Base-by-base conservation (phyloP, 2,329 filamentous ascomycete genomes). In the Gliomastix tumulicola region DNA sequence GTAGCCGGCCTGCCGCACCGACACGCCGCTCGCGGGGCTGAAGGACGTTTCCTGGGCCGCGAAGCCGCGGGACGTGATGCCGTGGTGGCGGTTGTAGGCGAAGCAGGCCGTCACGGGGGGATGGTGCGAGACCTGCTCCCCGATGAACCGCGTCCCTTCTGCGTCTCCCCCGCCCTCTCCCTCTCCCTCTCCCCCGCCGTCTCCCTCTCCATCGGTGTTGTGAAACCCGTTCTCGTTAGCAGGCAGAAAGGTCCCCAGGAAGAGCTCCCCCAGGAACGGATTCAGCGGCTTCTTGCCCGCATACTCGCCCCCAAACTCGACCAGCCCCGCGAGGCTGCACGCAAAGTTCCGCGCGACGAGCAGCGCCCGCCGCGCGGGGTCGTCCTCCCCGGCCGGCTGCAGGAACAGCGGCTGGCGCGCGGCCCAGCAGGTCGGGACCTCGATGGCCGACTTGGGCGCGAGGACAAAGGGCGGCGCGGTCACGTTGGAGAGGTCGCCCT, bases 271-370 rank as follows among this genome's bases (percentile, higher is more conserved):
- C 0, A 74, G 54, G 35, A 74, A 73, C 7, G 69, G 68, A 40
- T 74, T 74, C 7, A 73, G 58, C 3, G 69, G 69, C 44, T 74
- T 74, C 50, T 69, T 69, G 4, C 19, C 36, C 15, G 27, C 17
- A 7, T 22, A n/a, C 11, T 34, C 36, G n/a, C 18, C 18, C 16
- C 23, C 28, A 51, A 71, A 69, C 41, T 66, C 69, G 23, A 65
- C 57, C 37, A 72, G 63, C 51, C 68, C 63, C 30, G 65, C 64
- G 27, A 72, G 51, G 5, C 89, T 95, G 53, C 81, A 89, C 38
- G 97, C 65, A 65, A 96, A 97, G 89, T 90, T 97, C 62, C 90
- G 94, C 50, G 95, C 68, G 2, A 72, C 64, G 4, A 68, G 53
- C 7, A 72, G 45, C n/a, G 59, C 60, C 18, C 69, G 61, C 40